Evolutionary conservation across 2,329 filamentous ascomycete species (phyloP).

Genomic region (Xylariaceae sp.): DNA sequence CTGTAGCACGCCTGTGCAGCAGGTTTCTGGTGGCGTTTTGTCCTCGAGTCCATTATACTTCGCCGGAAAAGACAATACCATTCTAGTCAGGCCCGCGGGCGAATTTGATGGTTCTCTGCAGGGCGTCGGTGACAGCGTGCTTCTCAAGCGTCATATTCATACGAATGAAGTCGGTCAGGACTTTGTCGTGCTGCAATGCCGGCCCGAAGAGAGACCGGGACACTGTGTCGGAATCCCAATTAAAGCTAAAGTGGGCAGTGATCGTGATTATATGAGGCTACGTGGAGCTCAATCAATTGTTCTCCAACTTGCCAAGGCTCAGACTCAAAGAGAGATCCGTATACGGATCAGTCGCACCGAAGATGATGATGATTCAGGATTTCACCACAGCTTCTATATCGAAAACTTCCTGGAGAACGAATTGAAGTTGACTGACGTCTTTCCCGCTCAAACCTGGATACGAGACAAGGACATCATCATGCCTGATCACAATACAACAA

Average conservation of each 20-base stretch:
- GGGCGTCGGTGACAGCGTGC: background rate
- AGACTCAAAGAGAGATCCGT: background rate
- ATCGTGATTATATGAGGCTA: background rate
- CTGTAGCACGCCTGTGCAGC: background rate
- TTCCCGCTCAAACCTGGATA: background rate
- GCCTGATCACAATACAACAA: background rate
- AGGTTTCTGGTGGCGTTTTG: background rate
- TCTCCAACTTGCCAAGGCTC: background rate
- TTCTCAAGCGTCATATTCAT: background rate
- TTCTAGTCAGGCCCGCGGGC: background rate
- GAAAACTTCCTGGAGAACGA: slow-evolving; percentile 2
- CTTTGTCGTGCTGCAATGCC: slow-evolving; percentile 5
- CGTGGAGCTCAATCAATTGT: background rate
- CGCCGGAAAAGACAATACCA: background rate
- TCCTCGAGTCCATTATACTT: background rate
- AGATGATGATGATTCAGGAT: background rate
- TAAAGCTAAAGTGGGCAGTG: background rate
- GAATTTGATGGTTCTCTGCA: background rate
- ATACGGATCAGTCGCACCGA: background rate
- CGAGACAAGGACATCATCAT: background rate
- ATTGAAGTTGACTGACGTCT: background rate
- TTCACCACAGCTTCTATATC: background rate
- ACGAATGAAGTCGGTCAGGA: background rate
- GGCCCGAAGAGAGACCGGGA: background rate
- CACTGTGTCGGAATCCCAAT: slow-evolving; percentile 1